phyloP scores from a whole-genome alignment of 352 stramenopile genomes.

The Pilasporangium apinafurcum region DNA sequence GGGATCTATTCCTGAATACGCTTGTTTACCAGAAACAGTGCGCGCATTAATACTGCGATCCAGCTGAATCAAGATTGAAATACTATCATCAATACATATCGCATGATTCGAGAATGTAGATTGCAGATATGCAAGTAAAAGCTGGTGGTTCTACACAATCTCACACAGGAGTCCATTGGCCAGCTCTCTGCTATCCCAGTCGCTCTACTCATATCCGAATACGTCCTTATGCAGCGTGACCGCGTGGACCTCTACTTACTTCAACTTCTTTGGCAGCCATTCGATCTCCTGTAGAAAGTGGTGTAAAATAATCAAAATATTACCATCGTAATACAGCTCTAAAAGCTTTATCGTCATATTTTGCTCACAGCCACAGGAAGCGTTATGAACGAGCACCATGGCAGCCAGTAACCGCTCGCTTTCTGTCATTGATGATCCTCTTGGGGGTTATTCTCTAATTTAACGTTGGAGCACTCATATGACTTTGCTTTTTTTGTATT shows the following conservation, averaged over 20 bases:
- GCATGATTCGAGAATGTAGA: not conserved
- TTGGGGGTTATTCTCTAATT: no score
- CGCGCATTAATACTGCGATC: not conserved
- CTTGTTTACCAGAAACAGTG: not conserved
- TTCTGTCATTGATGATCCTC: no score
- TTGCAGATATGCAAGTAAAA: not conserved
- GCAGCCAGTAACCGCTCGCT: no score
- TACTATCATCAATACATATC: not conserved
- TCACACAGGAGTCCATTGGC: not conserved
- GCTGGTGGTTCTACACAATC: not conserved
- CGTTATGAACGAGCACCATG: no score
- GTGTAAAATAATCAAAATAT: not conserved
- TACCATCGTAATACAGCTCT: no score
- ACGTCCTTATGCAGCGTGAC: not conserved
- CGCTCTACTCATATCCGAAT: not conserved
- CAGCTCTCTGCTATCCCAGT: not conserved
- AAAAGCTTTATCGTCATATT: no score
- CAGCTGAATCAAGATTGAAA: not conserved
- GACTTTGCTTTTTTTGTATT: no score
- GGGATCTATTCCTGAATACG: not conserved
- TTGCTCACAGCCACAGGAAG: no score
- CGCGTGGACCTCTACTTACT: not conserved
- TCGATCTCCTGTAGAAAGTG: not conserved
- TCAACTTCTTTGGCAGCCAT: not conserved
- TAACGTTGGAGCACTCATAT: no score